These are phyloP conservation scores for Cladobotryum mycophilum DNA, from an alignment of 2,329 filamentous ascomycete species.

Conservation along the genomic window DNA sequence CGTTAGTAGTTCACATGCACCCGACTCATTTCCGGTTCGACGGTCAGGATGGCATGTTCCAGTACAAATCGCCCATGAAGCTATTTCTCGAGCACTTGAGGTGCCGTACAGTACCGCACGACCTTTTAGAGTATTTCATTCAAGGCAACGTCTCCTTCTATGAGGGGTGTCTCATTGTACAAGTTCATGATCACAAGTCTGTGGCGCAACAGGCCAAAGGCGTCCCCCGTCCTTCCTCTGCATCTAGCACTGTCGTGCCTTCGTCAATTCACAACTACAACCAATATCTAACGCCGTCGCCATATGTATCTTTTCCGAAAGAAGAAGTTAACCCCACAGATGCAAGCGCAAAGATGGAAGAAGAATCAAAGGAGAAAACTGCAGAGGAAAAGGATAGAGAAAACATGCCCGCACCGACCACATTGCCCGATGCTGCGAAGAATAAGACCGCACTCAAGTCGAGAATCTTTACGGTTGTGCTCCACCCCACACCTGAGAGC, in stretches of 20 bases:
- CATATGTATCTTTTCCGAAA: constrained; percentile 70
- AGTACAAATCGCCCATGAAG: constrained; percentile 88
- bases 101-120: constrained; percentile 75
- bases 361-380: constrained; percentile 23
- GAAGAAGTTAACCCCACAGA: constrained; percentile 38
- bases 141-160: constrained; percentile 74
- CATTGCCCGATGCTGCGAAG: constrained; percentile 38
- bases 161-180: constrained; percentile 89
- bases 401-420: constrained; percentile 47
- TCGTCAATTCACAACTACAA: constrained; percentile 93
- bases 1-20: constrained; percentile 80
- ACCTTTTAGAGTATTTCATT: constrained; percentile 74
- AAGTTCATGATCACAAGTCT: constrained; percentile 83
- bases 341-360: constrained; percentile 28
- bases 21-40: constrained; percentile 86
- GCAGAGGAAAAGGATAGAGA: constrained; percentile 48
- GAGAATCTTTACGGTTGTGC: constrained; percentile 68
- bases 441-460: constrained; percentile 41
- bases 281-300: constrained; percentile 81
- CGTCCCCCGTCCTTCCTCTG: constrained; percentile 41
- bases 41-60: constrained; percentile 85
- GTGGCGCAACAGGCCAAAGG: constrained; percentile 52
- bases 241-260: constrained; percentile 56
- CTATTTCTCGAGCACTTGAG: constrained; percentile 71
- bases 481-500: constrained; percentile 76